phyloP scores from a whole-genome alignment of 192 early-diverging fungal genomes.

The Geosiphon pyriformis region DNA sequence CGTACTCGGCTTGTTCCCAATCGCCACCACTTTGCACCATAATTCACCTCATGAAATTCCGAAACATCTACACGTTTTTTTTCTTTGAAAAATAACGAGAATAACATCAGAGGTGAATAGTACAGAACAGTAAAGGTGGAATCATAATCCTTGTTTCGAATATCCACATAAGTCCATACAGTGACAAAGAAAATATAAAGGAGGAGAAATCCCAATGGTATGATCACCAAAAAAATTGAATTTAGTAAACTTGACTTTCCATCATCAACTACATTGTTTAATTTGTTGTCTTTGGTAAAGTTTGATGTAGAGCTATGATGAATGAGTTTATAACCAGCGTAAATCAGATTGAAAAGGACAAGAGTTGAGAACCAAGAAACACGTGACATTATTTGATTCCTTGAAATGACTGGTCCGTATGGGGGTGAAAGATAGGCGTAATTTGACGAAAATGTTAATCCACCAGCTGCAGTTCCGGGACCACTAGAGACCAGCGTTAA shows the following conservation, averaged over 20 bases:
- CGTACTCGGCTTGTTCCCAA: conserved; percentile 12
- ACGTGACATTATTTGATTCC: conserved; percentile 20
- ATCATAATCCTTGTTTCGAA: conserved; percentile 17
- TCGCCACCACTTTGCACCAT: conserved; percentile 25
- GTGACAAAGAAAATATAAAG: conserved; percentile 15
- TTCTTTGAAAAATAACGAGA: conserved; percentile 24
- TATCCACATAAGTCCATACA: conserved; percentile 18
- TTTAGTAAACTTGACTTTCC: background rate
- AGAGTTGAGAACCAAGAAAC: conserved; percentile 17
- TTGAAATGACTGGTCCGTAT: conserved; percentile 4
- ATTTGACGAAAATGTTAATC: conserved; percentile 9
- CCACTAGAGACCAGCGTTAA: conserved; percentile 20
- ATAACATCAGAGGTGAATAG: conserved; percentile 24
- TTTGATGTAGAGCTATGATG: background rate
- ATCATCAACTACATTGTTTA: background rate
- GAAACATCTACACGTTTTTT: conserved; percentile 24
- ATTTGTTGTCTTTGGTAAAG: background rate
- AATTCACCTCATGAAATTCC: conserved; percentile 26
- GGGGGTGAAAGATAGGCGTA: conserved; percentile 22
- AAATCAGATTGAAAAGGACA: conserved; percentile 17
- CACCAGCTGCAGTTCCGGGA: background rate
- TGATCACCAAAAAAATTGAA: conserved; percentile 13
- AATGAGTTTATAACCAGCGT: conserved; percentile 16
- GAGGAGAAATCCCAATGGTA: conserved; percentile 8
- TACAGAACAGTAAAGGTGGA: conserved; percentile 19